phyloP scores from a whole-genome alignment of 108 stramenopile species.

The Cylindrotheca closterium region DNA sequence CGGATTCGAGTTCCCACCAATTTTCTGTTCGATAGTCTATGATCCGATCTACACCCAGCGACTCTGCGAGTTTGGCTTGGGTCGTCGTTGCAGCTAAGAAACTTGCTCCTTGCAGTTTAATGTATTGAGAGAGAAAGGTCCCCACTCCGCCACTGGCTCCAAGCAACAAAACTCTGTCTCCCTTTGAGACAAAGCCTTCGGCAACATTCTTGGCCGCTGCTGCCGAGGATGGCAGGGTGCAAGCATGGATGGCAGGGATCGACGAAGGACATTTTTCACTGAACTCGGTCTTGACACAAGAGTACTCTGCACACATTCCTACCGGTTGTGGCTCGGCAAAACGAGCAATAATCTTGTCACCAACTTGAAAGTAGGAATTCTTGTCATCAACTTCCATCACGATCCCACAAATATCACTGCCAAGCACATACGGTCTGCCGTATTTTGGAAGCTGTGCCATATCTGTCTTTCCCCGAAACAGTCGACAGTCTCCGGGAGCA shows the following conservation, averaged over 20 bases:
- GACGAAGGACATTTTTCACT: conserved; percentile 8
- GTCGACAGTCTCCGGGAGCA: conserved; percentile 46
- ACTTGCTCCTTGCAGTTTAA: conserved; percentile 6
- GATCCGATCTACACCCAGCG: conserved; percentile 18
- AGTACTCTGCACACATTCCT: no score
- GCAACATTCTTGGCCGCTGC: conserved; percentile 5
- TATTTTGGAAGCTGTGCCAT: conserved; percentile 24
- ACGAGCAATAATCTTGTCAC: conserved; percentile 10
- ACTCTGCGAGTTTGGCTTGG: background rate
- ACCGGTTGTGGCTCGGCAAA: conserved; percentile 1
- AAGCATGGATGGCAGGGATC: conserved; percentile 1
- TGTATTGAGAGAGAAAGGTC: conserved; percentile 16
- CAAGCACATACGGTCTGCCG: conserved; percentile 51
- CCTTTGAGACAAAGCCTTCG: background rate
- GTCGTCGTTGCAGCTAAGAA: conserved; percentile 8
- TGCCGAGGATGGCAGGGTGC: background rate
- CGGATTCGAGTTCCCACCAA: background rate
- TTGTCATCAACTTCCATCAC: conserved; percentile 25
- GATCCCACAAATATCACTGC: conserved; percentile 54
- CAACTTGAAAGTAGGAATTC: background rate
- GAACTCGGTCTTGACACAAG: conserved; percentile 6
- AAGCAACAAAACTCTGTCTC: conserved; percentile 18
- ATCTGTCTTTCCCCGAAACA: conserved; percentile 41
- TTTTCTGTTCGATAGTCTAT: conserved; percentile 7
- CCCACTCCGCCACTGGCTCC: conserved; percentile 37